Evolutionary conservation across 2,329 filamentous ascomycete genomes (phyloP).

Genomic region (Ophiostoma quercus): DNA sequence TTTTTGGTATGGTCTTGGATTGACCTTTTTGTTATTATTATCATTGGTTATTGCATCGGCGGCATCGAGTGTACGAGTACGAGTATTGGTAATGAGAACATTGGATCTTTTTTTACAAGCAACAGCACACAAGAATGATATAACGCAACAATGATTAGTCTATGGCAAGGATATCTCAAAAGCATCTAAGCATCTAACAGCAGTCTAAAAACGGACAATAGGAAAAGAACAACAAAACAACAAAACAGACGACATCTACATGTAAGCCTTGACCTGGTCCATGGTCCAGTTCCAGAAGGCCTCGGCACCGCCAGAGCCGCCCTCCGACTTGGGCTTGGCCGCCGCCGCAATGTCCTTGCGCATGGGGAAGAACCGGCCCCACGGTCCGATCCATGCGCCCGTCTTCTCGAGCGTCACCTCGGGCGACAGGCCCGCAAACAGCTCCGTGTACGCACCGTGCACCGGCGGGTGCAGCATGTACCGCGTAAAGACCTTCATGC

Average conservation of each 20-base stretch:
- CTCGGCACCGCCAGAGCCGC: constrained; percentile 36
- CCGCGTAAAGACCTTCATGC: constrained; percentile 13
- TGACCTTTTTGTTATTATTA: background rate
- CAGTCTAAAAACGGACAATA: too few relatives aligned
- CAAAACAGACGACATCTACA: constrained; percentile 16
- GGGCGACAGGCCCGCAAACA: constrained; percentile 37
- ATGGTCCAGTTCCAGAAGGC: constrained; percentile 42
- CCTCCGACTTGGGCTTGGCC: constrained; percentile 35
- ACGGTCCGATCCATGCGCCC: constrained; percentile 35
- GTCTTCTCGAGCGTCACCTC: constrained; percentile 34
- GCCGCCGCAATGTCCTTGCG: constrained; percentile 32
- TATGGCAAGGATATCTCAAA: background rate
- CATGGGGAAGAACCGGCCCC: constrained; percentile 36
- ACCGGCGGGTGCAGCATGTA: constrained; percentile 27
- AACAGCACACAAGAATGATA: background rate
- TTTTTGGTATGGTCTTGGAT: background rate
- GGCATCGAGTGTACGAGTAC: background rate
- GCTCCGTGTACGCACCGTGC: constrained; percentile 38
- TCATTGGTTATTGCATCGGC: background rate
- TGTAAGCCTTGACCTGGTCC: constrained; percentile 35
- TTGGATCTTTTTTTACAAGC: background rate
- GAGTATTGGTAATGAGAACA: background rate
- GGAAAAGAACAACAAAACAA: too few relatives aligned
- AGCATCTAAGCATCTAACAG: too few relatives aligned
- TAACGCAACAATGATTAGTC: background rate